Conservation (phyloP, 1,284 basidiomycete species). For the Rhodofomes roseus region DNA sequence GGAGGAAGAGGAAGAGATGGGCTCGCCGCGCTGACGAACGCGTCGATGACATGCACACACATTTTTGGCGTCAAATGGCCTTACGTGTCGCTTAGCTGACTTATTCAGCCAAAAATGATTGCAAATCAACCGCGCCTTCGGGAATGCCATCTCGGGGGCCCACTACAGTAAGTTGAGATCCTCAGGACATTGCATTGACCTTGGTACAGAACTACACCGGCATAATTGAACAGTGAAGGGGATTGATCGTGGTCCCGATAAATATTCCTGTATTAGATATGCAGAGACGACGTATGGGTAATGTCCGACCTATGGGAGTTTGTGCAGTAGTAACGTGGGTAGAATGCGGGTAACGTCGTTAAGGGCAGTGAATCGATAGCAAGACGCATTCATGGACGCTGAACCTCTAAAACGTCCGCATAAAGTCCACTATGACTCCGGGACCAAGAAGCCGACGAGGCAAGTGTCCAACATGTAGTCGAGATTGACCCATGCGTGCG, state of each 20-base stretch:
- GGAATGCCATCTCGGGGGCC: background rate
- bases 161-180: no score
- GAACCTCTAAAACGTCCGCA: background rate
- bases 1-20: conserved; percentile 2
- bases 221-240: no score
- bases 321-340: background rate
- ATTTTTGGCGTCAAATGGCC: background rate
- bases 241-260: background rate
- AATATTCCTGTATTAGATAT: background rate
- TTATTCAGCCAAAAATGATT: background rate
- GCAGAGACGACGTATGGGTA: background rate
- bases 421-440: conserved; percentile 32
- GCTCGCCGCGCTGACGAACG: background rate
- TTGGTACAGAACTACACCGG: no score
- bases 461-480: conserved; percentile 94
- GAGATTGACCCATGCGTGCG: conserved; percentile 89
- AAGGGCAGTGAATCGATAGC: background rate
- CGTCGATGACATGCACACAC: background rate
- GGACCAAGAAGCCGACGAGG: conserved; percentile 84
- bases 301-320: background rate
- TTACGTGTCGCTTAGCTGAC: background rate
- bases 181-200: no score
- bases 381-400: background rate
- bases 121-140: background rate
- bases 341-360: background rate